Base-by-base conservation (phyloP, 768 basidiomycete genomes). In the Mycena metata region DNA sequence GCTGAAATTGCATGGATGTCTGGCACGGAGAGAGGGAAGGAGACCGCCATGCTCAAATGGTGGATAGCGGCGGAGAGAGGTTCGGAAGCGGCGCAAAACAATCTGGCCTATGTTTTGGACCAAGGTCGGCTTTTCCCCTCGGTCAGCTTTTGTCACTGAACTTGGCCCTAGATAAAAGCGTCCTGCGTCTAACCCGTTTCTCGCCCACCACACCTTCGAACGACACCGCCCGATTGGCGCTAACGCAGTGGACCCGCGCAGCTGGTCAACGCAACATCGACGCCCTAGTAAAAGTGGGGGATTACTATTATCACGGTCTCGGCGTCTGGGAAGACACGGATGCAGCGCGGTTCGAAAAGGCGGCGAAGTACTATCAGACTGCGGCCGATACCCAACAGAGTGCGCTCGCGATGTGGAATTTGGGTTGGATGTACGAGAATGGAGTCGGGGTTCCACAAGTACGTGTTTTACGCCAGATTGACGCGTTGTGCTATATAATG, bases 381-480 rank as follows among this genome's bases (percentile, higher is more conserved):
- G 98, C 98, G 5, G 95, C 94, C 2, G 95, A 96, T 70, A 96
- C 95, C 2, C 94, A 96, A 68, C 73, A 92, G 73, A 98, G 96
- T 72, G 96, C 98, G 1, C 83, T 99, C 70, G 96, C 98, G 1
- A 95, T 98, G 91, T 98, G 96, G 96, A 98, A 98, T 75, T 81
- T 99, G 13, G 98, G 97, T 2, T 98, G 95, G 94, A 99, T 99
- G 98, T 99, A 98, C 78, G 97, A 99, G 81, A 95, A 96, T 73
- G 98, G 98, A 0, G 78, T 94, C 23, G 98, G 98, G 3, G 94
- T 99, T 0, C 89, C 93, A 26, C 92, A 93, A 85, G 95, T 94
- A 69, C 69, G 52, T 35, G 8, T 50, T 35, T 13, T 35, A 33
- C 33, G 52, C 41, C 51, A 66, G 26, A 41, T 45, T 17, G 16